Base-by-base conservation (phyloP, 2,329 filamentous ascomycete genomes). In the Sphaerostilbella broomeana region DNA sequence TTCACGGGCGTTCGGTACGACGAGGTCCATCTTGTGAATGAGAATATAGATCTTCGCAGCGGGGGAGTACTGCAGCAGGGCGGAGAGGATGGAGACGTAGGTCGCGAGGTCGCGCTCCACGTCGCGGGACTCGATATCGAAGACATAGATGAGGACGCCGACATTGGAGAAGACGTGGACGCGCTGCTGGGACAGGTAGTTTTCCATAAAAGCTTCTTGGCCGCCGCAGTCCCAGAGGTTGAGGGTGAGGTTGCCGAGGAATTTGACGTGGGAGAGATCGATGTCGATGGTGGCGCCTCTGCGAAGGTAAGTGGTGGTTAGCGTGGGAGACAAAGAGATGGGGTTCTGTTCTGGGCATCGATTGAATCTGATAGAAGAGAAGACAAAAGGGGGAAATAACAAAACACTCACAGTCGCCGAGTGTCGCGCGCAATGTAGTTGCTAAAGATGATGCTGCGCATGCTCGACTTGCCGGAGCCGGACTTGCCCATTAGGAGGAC, bases 221-320 rank as follows among this genome's bases (percentile, higher is more conserved):
- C 90, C 92, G 67, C 92, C 92, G 61, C 92, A 98, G 65, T 98
- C 92, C 92, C 92, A 98, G 13, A 98, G 77, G 64, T 98, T 97
- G 53, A 98, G 75, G 38, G 92, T 95, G 38, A 98, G 72, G 62
- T 97, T 97, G 38, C 92, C 92, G 67, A 98, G 85, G 68, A 98
- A 98, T 63, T 95, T 95, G 65, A 97, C 92, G 67, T 95, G 92
- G 47, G 88, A 95, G 56, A 97, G 85, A 64, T 98, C 92, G 45
- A 98, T 92, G 60, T 98, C 92, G 59, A 98, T 97, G 10, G 92
- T 98, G 1, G 92, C 92, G 50, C 92, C 92, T 40, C 74, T 77
- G 35, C 16, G 27, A 5, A 10, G 13, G 20, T 10, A 1, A 12
- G 8, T 25, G 18, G 18, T 22, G 30, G 16, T 4, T 21, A 10